Percentiles rank a stretch among this genome's conserved stretches.
Conservation (phyloP, 1,139 yeast genomes). For the Candida frijolesensis region DNA sequence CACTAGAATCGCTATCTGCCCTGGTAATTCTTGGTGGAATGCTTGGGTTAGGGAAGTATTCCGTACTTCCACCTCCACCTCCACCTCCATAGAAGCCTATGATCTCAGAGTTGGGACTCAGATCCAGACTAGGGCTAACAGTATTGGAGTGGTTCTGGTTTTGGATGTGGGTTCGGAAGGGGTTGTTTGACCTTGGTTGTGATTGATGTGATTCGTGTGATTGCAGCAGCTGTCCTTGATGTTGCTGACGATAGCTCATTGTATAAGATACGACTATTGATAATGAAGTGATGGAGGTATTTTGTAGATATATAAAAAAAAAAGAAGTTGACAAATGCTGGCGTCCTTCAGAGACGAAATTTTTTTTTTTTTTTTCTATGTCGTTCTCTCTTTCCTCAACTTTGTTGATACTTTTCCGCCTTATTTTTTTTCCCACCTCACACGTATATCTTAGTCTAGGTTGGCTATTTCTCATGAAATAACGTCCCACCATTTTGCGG, state of each 20-base stretch:
- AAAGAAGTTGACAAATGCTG: not conserved
- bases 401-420: not conserved
- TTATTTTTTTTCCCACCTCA: not conserved
- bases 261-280: not conserved
- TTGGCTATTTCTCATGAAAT: not conserved
- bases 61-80: conserved; percentile 4
- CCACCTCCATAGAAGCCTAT: conserved; percentile 1
- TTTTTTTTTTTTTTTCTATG: not conserved
- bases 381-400: not conserved
- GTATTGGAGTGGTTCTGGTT: not conserved
- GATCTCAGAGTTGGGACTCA: conserved; percentile 1
- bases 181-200: conserved; percentile 1
- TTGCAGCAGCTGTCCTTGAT: not conserved
- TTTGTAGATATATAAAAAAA: not conserved
- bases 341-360: conserved; percentile 1
- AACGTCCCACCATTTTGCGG: not conserved
- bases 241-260: not conserved
- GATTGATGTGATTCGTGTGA: not conserved
- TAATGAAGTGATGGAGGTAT: not conserved
- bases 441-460: not conserved
- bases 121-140: not conserved
- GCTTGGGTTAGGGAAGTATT: not conserved
- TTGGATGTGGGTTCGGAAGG: not conserved
- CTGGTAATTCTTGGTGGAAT: conserved; percentile 32
- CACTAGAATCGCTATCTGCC: conserved; percentile 44